Evolutionary conservation across 306 rosid genomes (phyloP).

Genomic region (Begonia fuchsioides): DNA sequence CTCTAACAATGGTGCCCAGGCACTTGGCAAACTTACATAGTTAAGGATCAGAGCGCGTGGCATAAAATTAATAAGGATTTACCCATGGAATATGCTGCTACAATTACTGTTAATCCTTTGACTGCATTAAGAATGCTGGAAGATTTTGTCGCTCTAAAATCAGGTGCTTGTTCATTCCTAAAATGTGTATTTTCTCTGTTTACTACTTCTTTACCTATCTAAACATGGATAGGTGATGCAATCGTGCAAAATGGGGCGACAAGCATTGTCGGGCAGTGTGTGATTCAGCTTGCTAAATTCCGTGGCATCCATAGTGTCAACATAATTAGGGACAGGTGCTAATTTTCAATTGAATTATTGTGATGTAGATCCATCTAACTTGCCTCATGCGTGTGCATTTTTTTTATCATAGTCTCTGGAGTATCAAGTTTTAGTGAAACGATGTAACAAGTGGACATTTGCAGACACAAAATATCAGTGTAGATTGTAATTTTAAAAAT

Average conservation of each 20-base stretch:
- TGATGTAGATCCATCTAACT: neutral
- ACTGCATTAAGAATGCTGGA: constrained; percentile 87
- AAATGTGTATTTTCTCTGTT: constrained; percentile 2
- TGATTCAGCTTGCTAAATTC: constrained; percentile 69
- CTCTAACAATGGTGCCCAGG: constrained; percentile 25
- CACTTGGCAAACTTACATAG: constrained; percentile 85
- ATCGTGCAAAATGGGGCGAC: constrained; percentile 96
- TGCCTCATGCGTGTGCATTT: too few relatives aligned
- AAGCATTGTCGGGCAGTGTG: constrained; percentile 93
- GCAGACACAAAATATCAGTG: too few relatives aligned
- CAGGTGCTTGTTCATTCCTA: constrained; percentile 28
- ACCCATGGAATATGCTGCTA: constrained; percentile 81
- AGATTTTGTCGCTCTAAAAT: constrained; percentile 44
- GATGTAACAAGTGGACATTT: too few relatives aligned
- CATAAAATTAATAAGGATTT: constrained; percentile 56
- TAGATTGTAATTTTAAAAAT: neutral
- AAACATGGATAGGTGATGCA: constrained; percentile 48
- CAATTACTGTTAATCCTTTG: constrained; percentile 74
- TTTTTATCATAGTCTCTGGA: too few relatives aligned
- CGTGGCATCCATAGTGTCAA: constrained; percentile 65
- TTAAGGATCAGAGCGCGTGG: constrained; percentile 63
- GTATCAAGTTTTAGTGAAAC: too few relatives aligned
- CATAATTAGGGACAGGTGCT: constrained; percentile 75
- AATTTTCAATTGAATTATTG: constrained; percentile 10
- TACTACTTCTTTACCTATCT: constrained; percentile 5